Percentiles rank a stretch among this genome's conserved stretches.
These are phyloP conservation scores for Colletotrichum noveboracense DNA, from an alignment of 2,329 filamentous ascomycete species.

Conservation along the genomic window DNA sequence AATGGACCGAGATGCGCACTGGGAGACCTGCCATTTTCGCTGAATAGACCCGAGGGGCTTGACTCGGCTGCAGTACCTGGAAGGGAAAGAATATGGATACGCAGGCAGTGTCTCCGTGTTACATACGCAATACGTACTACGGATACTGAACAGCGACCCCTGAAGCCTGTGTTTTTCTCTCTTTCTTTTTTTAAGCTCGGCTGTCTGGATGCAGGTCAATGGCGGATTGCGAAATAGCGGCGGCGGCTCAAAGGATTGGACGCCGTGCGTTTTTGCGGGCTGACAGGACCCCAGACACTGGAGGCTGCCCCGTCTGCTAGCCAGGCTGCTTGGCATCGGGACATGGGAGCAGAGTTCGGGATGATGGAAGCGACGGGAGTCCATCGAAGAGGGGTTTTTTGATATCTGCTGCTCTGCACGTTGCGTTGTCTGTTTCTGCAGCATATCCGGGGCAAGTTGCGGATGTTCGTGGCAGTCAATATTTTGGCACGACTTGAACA, in stretches of 20 bases:
- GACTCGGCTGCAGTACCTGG: conserved; percentile 11
- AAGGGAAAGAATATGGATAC: neutral
- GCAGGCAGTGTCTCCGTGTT: neutral
- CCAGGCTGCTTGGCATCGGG: conserved; percentile 4
- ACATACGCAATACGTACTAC: neutral
- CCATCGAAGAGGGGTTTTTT: neutral
- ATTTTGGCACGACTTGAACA: neutral
- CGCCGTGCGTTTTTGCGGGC: neutral
- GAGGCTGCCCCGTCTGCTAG: neutral
- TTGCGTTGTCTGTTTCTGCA: neutral
- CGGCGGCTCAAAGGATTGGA: conserved; percentile 17
- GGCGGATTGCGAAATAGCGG: conserved; percentile 13
- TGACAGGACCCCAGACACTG: conserved; percentile 3
- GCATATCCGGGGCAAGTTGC: neutral
- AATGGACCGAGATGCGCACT: neutral
- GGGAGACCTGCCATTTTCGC: neutral
- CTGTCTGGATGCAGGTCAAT: conserved; percentile 18
- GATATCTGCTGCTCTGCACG: neutral
- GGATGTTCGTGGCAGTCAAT: neutral
- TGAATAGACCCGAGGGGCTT: conserved; percentile 4
- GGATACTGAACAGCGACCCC: neutral
- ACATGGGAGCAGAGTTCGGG: conserved; percentile 12
- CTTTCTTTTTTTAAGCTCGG: conserved; percentile 18
- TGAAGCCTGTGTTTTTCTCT: conserved; percentile 10
- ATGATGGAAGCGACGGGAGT: neutral